Percentiles rank a stretch among this genome's conserved stretches.
phyloP scores from a whole-genome alignment of 2,329 filamentous ascomycete species.

The Simplicillium aogashimaense region DNA sequence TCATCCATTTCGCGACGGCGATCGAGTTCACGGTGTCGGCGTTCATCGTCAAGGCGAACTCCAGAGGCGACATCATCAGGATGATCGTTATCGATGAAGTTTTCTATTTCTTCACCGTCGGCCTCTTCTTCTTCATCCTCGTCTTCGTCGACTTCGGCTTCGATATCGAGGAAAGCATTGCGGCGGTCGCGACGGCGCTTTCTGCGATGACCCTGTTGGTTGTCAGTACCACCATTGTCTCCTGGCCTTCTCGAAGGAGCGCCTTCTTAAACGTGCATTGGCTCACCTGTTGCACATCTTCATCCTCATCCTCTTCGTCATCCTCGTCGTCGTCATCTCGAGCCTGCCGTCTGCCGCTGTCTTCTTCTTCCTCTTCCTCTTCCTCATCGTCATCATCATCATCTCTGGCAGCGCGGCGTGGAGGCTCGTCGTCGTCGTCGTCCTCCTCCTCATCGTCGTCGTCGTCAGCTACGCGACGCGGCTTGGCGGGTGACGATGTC shows the following conservation, averaged over 20 bases:
- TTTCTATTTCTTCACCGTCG: conserved; percentile 71
- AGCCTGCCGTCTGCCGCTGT: conserved; percentile 19
- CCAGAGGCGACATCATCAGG: conserved; percentile 79
- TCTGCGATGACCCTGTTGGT: conserved; percentile 51
- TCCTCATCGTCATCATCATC: conserved; percentile 23
- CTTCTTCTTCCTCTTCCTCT: conserved; percentile 25
- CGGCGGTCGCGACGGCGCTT: conserved; percentile 72
- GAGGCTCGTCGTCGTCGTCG: conserved; percentile 13
- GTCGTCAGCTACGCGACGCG: conserved; percentile 18
- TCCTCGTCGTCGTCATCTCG: conserved; percentile 28
- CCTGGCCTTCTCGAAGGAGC: neutral
- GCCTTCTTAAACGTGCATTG: conserved; percentile 5
- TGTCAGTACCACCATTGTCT: too few relatives aligned
- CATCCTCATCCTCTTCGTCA: conserved; percentile 48
- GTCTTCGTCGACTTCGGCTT: conserved; percentile 95
- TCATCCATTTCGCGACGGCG: conserved; percentile 79
- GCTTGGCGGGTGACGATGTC: conserved; percentile 9
- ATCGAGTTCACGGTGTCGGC: conserved; percentile 88
- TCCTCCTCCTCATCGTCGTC: conserved; percentile 35
- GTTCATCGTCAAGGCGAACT: conserved; percentile 76
- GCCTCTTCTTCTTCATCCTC: conserved; percentile 83
- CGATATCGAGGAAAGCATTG: conserved; percentile 90
- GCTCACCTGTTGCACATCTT: conserved; percentile 57
- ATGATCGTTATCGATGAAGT: conserved; percentile 82
- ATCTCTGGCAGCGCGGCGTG: conserved; percentile 10